Evolutionary conservation across 1,139 yeast genomes (phyloP).

Genomic region (Debaryomyces sp.): DNA sequence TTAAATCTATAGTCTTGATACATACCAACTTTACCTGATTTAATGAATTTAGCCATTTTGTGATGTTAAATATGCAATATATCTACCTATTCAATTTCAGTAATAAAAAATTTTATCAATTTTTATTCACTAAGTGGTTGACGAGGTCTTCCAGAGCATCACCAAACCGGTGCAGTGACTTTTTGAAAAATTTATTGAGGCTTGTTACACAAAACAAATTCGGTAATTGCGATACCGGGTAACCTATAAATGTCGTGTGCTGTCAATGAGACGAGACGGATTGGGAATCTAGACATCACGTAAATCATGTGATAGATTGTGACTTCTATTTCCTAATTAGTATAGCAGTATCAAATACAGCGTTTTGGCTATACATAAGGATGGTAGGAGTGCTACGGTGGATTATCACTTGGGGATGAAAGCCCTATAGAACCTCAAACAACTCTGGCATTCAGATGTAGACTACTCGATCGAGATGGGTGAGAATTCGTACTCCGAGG

Average conservation of each 20-base stretch:
- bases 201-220: constrained; percentile 3
- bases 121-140: constrained; percentile 5
- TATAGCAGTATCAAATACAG: not conserved
- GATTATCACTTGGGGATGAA: not conserved
- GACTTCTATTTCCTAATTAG: not conserved
- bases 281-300: not conserved
- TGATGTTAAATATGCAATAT: constrained; percentile 18
- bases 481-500: not conserved
- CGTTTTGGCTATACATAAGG: not conserved
- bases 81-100: constrained; percentile 8
- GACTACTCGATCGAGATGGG: not conserved
- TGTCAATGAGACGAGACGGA: not conserved
- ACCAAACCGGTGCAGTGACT: constrained; percentile 1
- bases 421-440: not conserved
- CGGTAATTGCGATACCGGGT: constrained; percentile 4
- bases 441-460: not conserved
- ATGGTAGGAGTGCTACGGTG: not conserved
- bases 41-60: constrained; percentile 95
- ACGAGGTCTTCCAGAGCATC: constrained; percentile 7
- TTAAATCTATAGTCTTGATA: constrained; percentile 24
- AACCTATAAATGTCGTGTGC: constrained; percentile 3
- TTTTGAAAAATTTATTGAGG: constrained; percentile 5
- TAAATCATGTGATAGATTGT: not conserved
- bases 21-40: constrained; percentile 99
- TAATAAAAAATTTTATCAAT: constrained; percentile 12